phyloP scores from a whole-genome alignment of 1,284 basidiomycete genomes.

The Trichosporon faecale region DNA sequence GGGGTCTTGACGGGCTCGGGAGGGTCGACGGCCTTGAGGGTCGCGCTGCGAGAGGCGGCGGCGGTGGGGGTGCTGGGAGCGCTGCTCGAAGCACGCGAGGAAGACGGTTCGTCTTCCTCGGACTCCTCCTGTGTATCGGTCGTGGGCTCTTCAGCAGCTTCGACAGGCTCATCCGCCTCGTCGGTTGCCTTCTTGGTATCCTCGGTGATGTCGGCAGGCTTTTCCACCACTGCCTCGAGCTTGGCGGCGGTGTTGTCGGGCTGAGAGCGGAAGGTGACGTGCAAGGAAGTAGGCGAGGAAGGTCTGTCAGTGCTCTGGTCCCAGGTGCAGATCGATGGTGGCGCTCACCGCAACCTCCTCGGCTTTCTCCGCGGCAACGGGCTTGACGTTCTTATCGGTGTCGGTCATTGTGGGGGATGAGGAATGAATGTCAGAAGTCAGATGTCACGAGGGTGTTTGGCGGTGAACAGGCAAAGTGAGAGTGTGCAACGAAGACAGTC shows the following conservation, averaged over 20 bases:
- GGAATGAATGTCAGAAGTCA: not conserved
- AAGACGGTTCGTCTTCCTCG: not conserved
- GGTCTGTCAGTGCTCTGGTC: not conserved
- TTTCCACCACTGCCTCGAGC: not conserved
- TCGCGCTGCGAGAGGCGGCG: not conserved
- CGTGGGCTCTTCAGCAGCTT: not conserved
- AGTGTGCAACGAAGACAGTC: not conserved
- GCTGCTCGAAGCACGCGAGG: not conserved
- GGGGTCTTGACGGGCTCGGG: slow-evolving; percentile 16
- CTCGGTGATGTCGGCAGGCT: not conserved
- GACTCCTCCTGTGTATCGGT: not conserved
- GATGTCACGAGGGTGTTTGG: not conserved
- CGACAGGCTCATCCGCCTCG: not conserved
- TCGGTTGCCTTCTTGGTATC: not conserved
- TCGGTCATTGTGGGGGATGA: not conserved
- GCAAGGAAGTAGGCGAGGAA: not conserved
- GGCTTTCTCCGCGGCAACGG: not conserved
- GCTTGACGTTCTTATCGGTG: not conserved
- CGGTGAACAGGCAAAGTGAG: not conserved
- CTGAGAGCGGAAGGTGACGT: not conserved
- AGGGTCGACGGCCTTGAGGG: not conserved
- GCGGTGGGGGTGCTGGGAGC: not conserved
- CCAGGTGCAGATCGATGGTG: too few relatives aligned
- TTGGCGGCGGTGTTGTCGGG: not conserved
- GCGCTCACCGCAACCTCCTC: not conserved